Evolutionary conservation across 306 rosid genomes (phyloP).

Genomic region (Crotalaria pallida): DNA sequence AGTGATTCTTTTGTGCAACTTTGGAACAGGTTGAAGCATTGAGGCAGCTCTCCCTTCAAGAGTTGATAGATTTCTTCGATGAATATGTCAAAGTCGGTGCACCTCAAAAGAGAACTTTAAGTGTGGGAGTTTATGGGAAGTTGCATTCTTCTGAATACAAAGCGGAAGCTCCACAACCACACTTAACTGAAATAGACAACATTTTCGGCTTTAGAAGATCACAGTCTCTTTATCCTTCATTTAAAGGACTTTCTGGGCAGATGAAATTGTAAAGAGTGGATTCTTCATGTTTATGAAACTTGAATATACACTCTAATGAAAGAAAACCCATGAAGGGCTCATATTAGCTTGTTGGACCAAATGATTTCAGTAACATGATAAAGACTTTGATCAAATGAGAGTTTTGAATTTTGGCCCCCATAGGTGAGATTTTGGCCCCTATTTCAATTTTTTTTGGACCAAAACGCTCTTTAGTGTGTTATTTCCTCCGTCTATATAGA

Average conservation of each 20-base stretch:
- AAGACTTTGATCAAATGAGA: neutral
- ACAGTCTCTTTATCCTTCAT: conserved; percentile 78
- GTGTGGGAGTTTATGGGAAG: conserved; percentile 77
- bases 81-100: conserved; percentile 77
- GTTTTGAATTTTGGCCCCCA: too few species aligned
- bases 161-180: conserved; percentile 36
- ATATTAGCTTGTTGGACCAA: conserved; percentile 3
- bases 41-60: conserved; percentile 61
- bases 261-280: conserved; percentile 55
- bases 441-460: too few species aligned
- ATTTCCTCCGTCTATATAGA: too few species aligned
- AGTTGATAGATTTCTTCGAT: conserved; percentile 68
- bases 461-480: too few species aligned
- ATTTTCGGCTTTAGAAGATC: conserved; percentile 73
- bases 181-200: conserved; percentile 51
- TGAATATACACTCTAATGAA: neutral
- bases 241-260: conserved; percentile 66
- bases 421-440: too few species aligned
- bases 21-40: conserved; percentile 73
- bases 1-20: conserved; percentile 10
- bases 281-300: neutral
- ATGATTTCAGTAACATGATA: neutral
- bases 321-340: neutral
- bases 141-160: conserved; percentile 59
- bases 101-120: conserved; percentile 55